Base-by-base conservation (phyloP, 2,329 filamentous ascomycete species). In the Plenodomus lindquistii region DNA sequence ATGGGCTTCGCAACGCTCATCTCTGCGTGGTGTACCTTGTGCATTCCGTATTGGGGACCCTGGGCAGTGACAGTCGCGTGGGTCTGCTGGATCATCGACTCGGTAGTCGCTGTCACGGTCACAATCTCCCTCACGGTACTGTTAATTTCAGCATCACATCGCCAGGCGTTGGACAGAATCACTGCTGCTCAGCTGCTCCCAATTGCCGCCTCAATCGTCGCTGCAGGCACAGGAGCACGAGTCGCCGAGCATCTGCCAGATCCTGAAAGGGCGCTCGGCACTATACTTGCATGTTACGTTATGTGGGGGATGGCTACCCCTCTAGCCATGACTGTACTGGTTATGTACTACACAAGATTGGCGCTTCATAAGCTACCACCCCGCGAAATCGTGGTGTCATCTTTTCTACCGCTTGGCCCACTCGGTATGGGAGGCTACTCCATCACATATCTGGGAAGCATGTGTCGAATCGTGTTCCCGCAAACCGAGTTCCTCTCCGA, bases 1-100 rank as follows among this genome's bases (percentile, higher is more conserved):
- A 88, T 89, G 83, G 85, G 79, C 0, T 79, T 89, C 48, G 82
- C 84, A 0, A 88, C 85, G 1, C 82, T 89, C 37, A 80, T 88
- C 51, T 84, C 85, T 52, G 84, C 85, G 79, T 81, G 84, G 65
- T 76, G 84, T 11, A 76, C 83, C 24, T 75, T 83, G 27, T 87
- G 85, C 65, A 75, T 80, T 7, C 80, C 79, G 0, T 73, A 71
- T n/a, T 88, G 83, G 85, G 85, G 83, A 1, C 57, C 75, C 13
- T 81, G 82, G 77, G 73, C 80, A n/a, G 71, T 66, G 0, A 72
- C 63, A 0, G 55, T 79, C 24, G 77, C 73, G 0, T 81, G 77
- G 77, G 71, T 69, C 1, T 62, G 78, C 34, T 82, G 79, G 79
- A 78, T 78, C 58, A 65, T 81, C 8, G 77, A 80, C 54, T 72